Conservation (phyloP, 345 rosid genomes). For the Populus alba region DNA sequence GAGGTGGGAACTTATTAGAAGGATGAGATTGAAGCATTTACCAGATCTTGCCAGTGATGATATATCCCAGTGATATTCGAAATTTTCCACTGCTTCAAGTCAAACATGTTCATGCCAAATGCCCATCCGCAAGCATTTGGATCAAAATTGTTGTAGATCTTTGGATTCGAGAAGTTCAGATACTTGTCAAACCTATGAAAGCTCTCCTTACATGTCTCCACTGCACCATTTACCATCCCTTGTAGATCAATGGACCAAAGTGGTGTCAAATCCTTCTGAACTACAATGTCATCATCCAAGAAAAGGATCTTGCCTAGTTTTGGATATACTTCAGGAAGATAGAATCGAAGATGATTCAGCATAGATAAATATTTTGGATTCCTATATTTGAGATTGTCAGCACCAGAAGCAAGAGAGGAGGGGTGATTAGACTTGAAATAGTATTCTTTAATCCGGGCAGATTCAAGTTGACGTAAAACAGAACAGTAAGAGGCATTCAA, state of each 20-base stretch:
- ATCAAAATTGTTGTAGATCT: constrained; percentile 63
- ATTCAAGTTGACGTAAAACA: constrained; percentile 78
- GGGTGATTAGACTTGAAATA: constrained; percentile 80
- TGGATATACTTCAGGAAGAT: constrained; percentile 83
- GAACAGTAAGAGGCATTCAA: constrained; percentile 83
- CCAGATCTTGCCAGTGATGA: constrained; percentile 96
- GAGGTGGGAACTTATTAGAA: neutral
- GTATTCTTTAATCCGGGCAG: constrained; percentile 76
- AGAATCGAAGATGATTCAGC: constrained; percentile 87
- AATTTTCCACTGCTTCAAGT: constrained; percentile 88
- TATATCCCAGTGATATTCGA: constrained; percentile 85
- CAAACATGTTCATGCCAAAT: constrained; percentile 97
- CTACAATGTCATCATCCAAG: constrained; percentile 84
- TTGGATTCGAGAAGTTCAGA: constrained; percentile 92
- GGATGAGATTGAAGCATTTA: constrained; percentile 23
- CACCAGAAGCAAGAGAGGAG: constrained; percentile 57
- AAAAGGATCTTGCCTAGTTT: constrained; percentile 73
- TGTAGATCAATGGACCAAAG: constrained; percentile 71
- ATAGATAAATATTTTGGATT: constrained; percentile 82
- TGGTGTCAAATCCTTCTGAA: constrained; percentile 77
- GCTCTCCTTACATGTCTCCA: constrained; percentile 87
- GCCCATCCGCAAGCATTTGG: constrained; percentile 97
- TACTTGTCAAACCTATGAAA: constrained; percentile 97
- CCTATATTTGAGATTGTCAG: constrained; percentile 79
- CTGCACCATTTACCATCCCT: constrained; percentile 87